These are phyloP conservation scores for Lactifluus echinatus DNA, from an alignment of 768 basidiomycete species.

Conservation along the genomic window DNA sequence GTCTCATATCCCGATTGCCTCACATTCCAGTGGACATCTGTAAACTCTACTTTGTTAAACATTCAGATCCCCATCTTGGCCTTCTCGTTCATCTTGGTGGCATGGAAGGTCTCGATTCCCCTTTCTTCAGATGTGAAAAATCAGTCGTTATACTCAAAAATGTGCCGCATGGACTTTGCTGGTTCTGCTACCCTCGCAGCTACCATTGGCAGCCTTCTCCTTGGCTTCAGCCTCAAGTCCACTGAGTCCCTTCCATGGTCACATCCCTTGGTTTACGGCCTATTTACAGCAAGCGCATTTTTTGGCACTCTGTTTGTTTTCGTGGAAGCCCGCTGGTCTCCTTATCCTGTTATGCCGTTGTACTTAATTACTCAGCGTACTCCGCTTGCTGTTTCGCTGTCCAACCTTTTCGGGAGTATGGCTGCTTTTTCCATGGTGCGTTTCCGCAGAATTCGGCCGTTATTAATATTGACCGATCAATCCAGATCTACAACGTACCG, in stretches of 20 bases:
- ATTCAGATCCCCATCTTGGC: conserved; percentile 66
- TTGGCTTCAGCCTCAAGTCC: conserved; percentile 70
- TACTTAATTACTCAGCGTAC: conserved; percentile 68
- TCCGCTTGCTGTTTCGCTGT: conserved; percentile 70
- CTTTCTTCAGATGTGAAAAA: conserved; percentile 59
- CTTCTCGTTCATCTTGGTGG: conserved; percentile 62
- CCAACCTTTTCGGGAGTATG: conserved; percentile 71
- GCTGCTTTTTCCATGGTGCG: conserved; percentile 71
- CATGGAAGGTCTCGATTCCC: conserved; percentile 67
- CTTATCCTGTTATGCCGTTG: conserved; percentile 88
- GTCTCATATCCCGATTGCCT: conserved; percentile 20
- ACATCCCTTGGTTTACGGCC: conserved; percentile 59
- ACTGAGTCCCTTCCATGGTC: conserved; percentile 74
- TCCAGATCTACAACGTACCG: conserved; percentile 79
- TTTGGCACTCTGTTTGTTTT: conserved; percentile 55
- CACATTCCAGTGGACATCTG: not conserved
- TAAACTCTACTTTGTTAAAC: not conserved
- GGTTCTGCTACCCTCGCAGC: conserved; percentile 76
- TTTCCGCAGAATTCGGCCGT: conserved; percentile 21
- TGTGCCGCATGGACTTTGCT: conserved; percentile 75
- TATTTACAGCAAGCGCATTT: conserved; percentile 49
- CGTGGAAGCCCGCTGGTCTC: conserved; percentile 71
- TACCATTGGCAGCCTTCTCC: conserved; percentile 58
- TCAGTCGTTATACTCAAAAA: conserved; percentile 50
- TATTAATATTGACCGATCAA: conserved; percentile 17